Conservation (phyloP, 148 eudicot species). For the Agrostemma githago region DNA sequence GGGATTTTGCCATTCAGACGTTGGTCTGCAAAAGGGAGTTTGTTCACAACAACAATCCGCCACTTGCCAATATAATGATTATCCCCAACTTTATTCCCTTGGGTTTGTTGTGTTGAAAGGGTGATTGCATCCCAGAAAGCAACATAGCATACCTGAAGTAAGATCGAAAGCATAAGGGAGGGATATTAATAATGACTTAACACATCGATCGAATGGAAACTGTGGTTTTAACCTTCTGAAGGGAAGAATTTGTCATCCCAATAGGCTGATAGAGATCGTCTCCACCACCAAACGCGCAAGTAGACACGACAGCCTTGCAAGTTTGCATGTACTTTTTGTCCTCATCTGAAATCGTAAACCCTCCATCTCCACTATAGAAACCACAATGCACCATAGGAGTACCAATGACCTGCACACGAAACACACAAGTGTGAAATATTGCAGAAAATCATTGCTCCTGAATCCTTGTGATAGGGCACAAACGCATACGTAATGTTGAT, state of each 20-base stretch:
- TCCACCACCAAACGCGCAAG: conserved; percentile 99
- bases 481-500: not conserved
- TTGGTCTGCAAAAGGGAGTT: conserved; percentile 89
- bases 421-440: conserved; percentile 3
- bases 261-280: conserved; percentile 99
- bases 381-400: conserved; percentile 76
- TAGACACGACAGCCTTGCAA: conserved; percentile 86
- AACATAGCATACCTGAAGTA: conserved; percentile 84
- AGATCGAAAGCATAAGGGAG: conserved; percentile 13
- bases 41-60: conserved; percentile 73
- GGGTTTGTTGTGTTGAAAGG: conserved; percentile 61
- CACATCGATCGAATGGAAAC: not conserved
- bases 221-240: conserved; percentile 48
- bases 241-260: conserved; percentile 81
- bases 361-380: conserved; percentile 81
- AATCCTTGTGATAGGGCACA: not conserved
- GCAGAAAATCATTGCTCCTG: not conserved
- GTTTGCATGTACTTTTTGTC: conserved; percentile 68
- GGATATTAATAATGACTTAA: conserved; percentile 1
- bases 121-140: conserved; percentile 98
- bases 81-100: conserved; percentile 55
- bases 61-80: conserved; percentile 74
- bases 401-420: conserved; percentile 46
- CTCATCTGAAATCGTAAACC: conserved; percentile 70
- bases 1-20: conserved; percentile 96